Evolutionary conservation across 805 yeast genomes (phyloP).

Genomic region (Debaryomyces prosopidis): DNA sequence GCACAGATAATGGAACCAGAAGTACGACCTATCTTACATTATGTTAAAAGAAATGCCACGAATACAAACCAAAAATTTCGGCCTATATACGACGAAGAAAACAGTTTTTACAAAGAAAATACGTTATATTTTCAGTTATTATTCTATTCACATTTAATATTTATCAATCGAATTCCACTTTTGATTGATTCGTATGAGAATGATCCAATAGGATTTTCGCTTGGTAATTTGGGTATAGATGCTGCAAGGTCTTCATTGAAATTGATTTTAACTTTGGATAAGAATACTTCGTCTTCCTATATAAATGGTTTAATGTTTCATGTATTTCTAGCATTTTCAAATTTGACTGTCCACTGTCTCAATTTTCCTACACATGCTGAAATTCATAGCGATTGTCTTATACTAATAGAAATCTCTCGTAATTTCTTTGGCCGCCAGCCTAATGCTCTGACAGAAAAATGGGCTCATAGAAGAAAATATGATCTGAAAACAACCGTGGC

Average conservation of each 20-base stretch:
- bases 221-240: slow-evolving; percentile 24
- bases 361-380: slow-evolving; percentile 16
- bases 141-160: slow-evolving; percentile 24
- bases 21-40: slow-evolving; percentile 19
- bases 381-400: slow-evolving; percentile 18
- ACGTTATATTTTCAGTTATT: slow-evolving; percentile 19
- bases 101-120: neutral
- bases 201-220: slow-evolving; percentile 13
- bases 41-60: slow-evolving; percentile 5
- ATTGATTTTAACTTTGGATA: slow-evolving; percentile 12
- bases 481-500: slow-evolving; percentile 18
- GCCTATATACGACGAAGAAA: neutral
- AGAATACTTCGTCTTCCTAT: slow-evolving; percentile 10
- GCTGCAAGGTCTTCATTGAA: slow-evolving; percentile 27
- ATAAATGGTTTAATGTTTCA: slow-evolving; percentile 19
- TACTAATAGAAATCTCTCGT: slow-evolving; percentile 20
- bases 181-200: slow-evolving; percentile 12
- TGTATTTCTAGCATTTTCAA: slow-evolving; percentile 24
- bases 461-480: slow-evolving; percentile 1
- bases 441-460: neutral
- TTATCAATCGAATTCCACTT: slow-evolving; percentile 30
- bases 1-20: slow-evolving; percentile 17
- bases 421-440: slow-evolving; percentile 13
- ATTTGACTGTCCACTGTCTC: slow-evolving; percentile 23
- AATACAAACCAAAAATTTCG: neutral